phyloP scores from a whole-genome alignment of 306 rosid genomes.

The Cicer cuneatum region DNA sequence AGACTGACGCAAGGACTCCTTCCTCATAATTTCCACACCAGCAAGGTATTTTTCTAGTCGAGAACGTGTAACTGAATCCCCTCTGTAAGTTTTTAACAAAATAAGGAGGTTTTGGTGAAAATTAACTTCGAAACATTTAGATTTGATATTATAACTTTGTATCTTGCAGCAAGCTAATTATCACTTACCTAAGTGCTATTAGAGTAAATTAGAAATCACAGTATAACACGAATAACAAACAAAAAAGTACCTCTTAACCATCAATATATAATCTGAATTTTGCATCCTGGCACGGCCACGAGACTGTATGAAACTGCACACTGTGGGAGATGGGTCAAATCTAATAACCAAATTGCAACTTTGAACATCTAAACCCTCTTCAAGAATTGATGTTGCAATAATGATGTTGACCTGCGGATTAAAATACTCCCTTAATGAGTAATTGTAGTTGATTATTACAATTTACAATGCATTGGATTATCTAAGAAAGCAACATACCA shows the following conservation, averaged over 20 bases:
- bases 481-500: conserved; percentile 54
- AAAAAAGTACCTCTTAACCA: conserved; percentile 68
- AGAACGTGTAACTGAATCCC: conserved; percentile 60
- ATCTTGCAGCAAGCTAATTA: conserved; percentile 26
- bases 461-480: conserved; percentile 16
- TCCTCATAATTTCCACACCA: conserved; percentile 74
- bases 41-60: conserved; percentile 69
- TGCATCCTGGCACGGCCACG: conserved; percentile 88
- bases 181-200: background rate
- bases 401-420: conserved; percentile 74
- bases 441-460: conserved; percentile 13
- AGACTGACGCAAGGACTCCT: conserved; percentile 67
- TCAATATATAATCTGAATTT: conserved; percentile 75
- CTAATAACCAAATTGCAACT: conserved; percentile 87
- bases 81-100: conserved; percentile 57
- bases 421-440: conserved; percentile 33
- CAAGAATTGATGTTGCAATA: conserved; percentile 96
- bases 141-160: background rate
- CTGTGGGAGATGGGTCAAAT: conserved; percentile 85
- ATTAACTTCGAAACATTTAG: background rate
- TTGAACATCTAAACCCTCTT: conserved; percentile 93
- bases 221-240: background rate
- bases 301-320: conserved; percentile 91
- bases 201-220: background rate
- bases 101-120: background rate